Evolutionary conservation across 495 filamentous ascomycete genomes (phyloP).

Genomic region (Rusavskia elegans): DNA sequence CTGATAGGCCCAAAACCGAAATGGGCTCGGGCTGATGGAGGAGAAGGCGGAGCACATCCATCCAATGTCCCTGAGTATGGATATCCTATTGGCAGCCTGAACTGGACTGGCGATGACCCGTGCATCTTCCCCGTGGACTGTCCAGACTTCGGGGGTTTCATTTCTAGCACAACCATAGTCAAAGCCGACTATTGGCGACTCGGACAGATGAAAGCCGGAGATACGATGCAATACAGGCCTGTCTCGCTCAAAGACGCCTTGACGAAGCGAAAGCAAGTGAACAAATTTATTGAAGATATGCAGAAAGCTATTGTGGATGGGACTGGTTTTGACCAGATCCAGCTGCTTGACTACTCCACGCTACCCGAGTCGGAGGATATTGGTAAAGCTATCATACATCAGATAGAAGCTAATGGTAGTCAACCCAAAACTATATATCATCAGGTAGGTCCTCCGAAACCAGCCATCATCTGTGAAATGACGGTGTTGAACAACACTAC

Average conservation of each 20-base stretch:
- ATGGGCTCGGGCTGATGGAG: conserved; percentile 40
- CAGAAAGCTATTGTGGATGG: conserved; percentile 10
- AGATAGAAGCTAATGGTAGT: conserved; percentile 21
- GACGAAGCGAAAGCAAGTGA: conserved; percentile 15
- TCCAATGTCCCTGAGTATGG: conserved; percentile 44
- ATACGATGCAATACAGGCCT: conserved; percentile 29
- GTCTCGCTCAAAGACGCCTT: conserved; percentile 33
- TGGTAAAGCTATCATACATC: conserved; percentile 23
- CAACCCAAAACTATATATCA: conserved; percentile 30
- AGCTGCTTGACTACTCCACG: conserved; percentile 12
- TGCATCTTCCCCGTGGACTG: conserved; percentile 42
- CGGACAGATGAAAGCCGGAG: conserved; percentile 44
- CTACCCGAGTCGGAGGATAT: conserved; percentile 4
- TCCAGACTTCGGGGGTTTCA: conserved; percentile 44
- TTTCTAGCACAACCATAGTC: conserved; percentile 36
- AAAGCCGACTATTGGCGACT: conserved; percentile 41
- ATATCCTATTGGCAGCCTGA: conserved; percentile 36
- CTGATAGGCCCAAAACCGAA: conserved; percentile 37
- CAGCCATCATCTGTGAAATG: no score
- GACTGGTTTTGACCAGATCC: conserved; percentile 13
- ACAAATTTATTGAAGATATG: conserved; percentile 22
- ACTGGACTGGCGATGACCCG: conserved; percentile 42
- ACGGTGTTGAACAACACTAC: not conserved
- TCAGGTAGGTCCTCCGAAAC: conserved; percentile 18
- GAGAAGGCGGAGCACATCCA: conserved; percentile 44